Percentiles rank a stretch among this genome's conserved stretches.
Evolutionary conservation across 495 filamentous ascomycete species (phyloP).

Genomic region (Penicillium paxilli): DNA sequence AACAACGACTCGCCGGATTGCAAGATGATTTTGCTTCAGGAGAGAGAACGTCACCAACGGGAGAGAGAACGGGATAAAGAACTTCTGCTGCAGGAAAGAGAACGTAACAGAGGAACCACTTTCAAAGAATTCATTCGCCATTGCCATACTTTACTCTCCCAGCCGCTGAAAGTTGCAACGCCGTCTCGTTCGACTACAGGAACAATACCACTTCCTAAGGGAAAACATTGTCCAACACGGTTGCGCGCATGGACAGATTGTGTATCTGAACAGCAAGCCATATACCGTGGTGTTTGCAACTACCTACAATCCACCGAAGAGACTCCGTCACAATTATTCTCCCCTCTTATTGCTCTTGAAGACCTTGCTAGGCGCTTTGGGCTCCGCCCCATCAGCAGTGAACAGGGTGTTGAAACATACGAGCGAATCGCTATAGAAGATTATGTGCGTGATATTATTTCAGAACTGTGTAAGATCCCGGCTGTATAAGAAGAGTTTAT

Average conservation of each 20-base stretch:
- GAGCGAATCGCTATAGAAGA: slow-evolving; percentile 20
- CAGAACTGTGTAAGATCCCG: slow-evolving; percentile 19
- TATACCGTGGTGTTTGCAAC: slow-evolving; percentile 26
- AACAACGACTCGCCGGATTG: background rate
- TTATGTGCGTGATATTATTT: slow-evolving; percentile 19
- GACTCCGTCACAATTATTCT: slow-evolving; percentile 6
- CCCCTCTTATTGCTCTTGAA: slow-evolving; percentile 14
- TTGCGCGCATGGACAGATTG: slow-evolving; percentile 33
- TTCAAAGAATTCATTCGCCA: background rate
- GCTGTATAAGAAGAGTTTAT: slow-evolving; percentile 15
- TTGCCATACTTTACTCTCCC: background rate
- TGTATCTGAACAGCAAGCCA: slow-evolving; percentile 20
- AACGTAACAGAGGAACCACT: background rate
- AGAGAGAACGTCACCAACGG: background rate
- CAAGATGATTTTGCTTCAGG: background rate
- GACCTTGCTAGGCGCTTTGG: slow-evolving; percentile 7
- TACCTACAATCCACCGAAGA: slow-evolving; percentile 21
- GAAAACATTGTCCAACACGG: slow-evolving; percentile 30
- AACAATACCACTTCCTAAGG: slow-evolving; percentile 25
- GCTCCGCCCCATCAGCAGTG: slow-evolving; percentile 13
- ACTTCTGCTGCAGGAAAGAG: background rate
- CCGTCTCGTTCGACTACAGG: slow-evolving; percentile 33
- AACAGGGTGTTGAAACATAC: slow-evolving; percentile 17
- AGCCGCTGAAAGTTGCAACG: slow-evolving; percentile 17
- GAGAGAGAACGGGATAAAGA: background rate